These are phyloP conservation scores for Pythium myriotylum DNA, from an alignment of 352 stramenopile genomes.

Conservation along the genomic window DNA sequence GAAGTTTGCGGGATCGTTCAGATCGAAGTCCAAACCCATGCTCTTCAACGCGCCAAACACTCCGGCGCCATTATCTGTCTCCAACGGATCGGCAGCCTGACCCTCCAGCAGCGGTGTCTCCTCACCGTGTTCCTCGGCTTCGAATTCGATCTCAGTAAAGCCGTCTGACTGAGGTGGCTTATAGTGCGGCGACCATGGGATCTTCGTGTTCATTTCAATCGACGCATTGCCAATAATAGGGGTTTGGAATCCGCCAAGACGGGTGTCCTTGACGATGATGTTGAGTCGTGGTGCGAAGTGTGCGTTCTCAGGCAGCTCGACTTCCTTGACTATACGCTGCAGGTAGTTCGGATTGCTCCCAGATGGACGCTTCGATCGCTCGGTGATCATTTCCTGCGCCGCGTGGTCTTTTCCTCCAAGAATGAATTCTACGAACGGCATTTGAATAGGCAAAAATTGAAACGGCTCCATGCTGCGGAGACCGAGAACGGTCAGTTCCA, in stretches of 20 bases:
- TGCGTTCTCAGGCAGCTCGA: constrained; percentile 87
- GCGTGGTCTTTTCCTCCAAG: constrained; percentile 82
- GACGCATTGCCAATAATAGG: constrained; percentile 84
- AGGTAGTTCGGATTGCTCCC: constrained; percentile 90
- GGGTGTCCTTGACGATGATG: constrained; percentile 89
- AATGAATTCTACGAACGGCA: constrained; percentile 89
- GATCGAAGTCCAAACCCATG: constrained; percentile 82
- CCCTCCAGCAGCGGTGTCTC: constrained; percentile 52
- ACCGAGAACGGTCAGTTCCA: constrained; percentile 87
- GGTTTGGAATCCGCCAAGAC: constrained; percentile 83
- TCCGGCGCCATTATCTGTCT: constrained; percentile 78
- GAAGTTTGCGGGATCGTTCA: constrained; percentile 47
- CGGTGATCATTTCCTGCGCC: constrained; percentile 84
- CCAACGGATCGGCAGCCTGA: constrained; percentile 31
- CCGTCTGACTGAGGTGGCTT: constrained; percentile 63
- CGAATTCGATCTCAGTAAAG: constrained; percentile 70
- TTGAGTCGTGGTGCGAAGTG: constrained; percentile 89
- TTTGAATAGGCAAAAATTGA: constrained; percentile 87
- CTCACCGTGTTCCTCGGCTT: constrained; percentile 62
- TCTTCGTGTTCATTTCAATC: constrained; percentile 84
- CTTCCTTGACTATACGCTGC: constrained; percentile 86
- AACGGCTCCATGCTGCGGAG: constrained; percentile 89
- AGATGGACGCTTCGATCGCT: constrained; percentile 81
- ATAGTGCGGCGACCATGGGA: constrained; percentile 84
- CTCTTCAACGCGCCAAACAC: constrained; percentile 87